Evolutionary conservation across 495 filamentous ascomycete genomes (phyloP).

Genomic region (Pyronema omphalodes): DNA sequence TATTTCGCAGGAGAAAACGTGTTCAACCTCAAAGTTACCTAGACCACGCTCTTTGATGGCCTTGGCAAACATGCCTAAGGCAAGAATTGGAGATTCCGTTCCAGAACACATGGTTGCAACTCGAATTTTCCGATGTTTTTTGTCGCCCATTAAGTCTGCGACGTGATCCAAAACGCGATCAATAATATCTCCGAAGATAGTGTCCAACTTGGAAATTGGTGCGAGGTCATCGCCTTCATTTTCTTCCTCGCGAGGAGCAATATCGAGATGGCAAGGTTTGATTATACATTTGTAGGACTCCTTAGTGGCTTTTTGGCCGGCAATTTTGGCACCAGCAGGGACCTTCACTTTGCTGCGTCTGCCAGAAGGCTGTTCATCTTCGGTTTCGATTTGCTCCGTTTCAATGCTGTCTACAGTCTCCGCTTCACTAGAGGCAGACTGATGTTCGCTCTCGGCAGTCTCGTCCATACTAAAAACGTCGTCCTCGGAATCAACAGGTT

Average conservation of each 20-base stretch:
- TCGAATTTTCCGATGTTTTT: slow-evolving; percentile 32
- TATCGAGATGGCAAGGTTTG: slow-evolving; percentile 7
- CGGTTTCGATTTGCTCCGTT: slow-evolving; percentile 6
- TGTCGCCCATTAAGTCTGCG: slow-evolving; percentile 23
- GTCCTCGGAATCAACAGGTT: slow-evolving; percentile 1
- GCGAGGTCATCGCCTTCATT: slow-evolving; percentile 17
- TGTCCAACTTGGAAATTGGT: slow-evolving; percentile 26
- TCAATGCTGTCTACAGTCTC: neutral
- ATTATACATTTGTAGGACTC: slow-evolving; percentile 4
- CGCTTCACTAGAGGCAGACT: neutral
- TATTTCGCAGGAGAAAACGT: slow-evolving; percentile 66
- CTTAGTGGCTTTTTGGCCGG: neutral
- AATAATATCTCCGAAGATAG: slow-evolving; percentile 23
- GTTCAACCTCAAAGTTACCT: slow-evolving; percentile 32
- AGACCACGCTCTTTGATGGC: slow-evolving; percentile 18
- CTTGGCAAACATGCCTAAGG: slow-evolving; percentile 35
- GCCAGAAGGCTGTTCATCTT: slow-evolving; percentile 2
- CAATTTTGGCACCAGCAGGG: neutral
- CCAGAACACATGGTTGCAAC: slow-evolving; percentile 71
- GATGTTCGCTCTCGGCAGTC: slow-evolving; percentile 2
- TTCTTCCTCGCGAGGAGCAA: slow-evolving; percentile 9
- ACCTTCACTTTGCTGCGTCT: slow-evolving; percentile 3
- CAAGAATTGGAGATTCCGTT: slow-evolving; percentile 60
- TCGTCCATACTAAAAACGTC: slow-evolving; percentile 4
- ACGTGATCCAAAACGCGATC: slow-evolving; percentile 8